These are phyloP conservation scores for Gentiana macrophylla DNA, from an alignment of 257 asterid species.

Conservation along the genomic window DNA sequence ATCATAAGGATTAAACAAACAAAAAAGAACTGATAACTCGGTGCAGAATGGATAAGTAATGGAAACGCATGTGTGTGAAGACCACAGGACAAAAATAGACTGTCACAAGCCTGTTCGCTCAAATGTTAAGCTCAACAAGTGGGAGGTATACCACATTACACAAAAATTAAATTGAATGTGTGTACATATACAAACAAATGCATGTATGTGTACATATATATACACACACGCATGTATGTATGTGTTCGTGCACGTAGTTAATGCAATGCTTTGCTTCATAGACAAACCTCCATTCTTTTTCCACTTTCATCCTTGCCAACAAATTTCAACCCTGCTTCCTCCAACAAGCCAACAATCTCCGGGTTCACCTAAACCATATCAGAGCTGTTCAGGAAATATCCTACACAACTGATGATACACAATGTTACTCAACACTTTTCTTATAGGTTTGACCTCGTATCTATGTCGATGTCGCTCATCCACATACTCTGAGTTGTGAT, in stretches of 20 bases:
- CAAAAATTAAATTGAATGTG: too few relatives aligned
- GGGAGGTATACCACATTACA: too few relatives aligned
- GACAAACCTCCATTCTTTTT: slow-evolving; percentile 83
- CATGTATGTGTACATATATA: too few relatives aligned
- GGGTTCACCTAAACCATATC: slow-evolving; percentile 73
- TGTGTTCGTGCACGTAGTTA: background rate
- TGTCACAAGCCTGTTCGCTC: too few relatives aligned
- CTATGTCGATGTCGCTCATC: slow-evolving; percentile 94
- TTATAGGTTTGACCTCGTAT: slow-evolving; percentile 62
- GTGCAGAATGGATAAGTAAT: too few relatives aligned
- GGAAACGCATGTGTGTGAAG: too few relatives aligned
- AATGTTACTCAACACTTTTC: slow-evolving; percentile 3
- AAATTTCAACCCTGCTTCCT: slow-evolving; percentile 72
- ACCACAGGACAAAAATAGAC: too few relatives aligned
- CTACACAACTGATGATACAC: slow-evolving; percentile 7
- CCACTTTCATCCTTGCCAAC: slow-evolving; percentile 94
- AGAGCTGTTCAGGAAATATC: slow-evolving; percentile 8
- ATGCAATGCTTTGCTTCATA: background rate
- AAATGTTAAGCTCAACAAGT: too few relatives aligned
- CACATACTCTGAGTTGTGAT: slow-evolving; percentile 53
- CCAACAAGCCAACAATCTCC: slow-evolving; percentile 47
- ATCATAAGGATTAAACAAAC: too few relatives aligned
- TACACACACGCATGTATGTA: background rate
- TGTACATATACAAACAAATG: too few relatives aligned
- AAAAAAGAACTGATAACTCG: too few relatives aligned